Evolutionary conservation across 352 stramenopile species (phyloP).

Genomic region (Globisporangium apiculatum): DNA sequence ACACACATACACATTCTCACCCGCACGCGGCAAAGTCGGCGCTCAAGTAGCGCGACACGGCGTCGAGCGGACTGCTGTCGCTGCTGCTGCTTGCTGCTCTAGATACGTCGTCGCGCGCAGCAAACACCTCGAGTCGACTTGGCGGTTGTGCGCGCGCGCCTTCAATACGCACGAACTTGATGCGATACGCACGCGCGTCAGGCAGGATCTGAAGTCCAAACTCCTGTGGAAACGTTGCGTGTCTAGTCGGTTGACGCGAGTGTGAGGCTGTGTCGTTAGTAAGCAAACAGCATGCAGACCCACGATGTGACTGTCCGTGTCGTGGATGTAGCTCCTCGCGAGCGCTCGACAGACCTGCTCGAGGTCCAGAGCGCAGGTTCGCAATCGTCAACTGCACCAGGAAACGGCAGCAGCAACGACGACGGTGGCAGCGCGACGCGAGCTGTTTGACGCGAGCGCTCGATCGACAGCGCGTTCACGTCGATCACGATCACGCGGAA

Average conservation of each 20-base stretch:
- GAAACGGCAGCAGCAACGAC: not conserved
- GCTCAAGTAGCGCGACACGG: constrained; percentile 28
- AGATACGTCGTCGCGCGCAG: not conserved
- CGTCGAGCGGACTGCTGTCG: constrained; percentile 6
- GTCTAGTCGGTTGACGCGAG: not conserved
- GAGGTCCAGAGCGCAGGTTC: constrained; percentile 7
- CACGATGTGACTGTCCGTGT: too few species aligned
- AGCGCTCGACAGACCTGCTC: not conserved
- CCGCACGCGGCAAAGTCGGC: constrained; percentile 18
- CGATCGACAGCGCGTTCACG: constrained; percentile 3
- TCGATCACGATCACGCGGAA: constrained; percentile 10
- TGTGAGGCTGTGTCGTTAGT: too few species aligned
- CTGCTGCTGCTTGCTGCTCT: not conserved
- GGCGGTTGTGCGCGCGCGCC: constrained; percentile 4
- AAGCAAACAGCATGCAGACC: too few species aligned
- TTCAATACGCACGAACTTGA: constrained; percentile 6
- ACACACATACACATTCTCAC: constrained; percentile 7
- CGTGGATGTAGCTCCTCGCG: too few species aligned
- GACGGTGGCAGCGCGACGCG: too few species aligned
- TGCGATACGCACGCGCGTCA: not conserved
- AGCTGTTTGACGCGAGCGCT: not conserved
- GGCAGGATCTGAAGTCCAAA: constrained; percentile 13
- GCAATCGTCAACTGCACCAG: constrained; percentile 4
- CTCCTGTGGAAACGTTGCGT: constrained; percentile 8
- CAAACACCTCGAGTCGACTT: constrained; percentile 5